Evolutionary conservation across 352 stramenopile genomes (phyloP).

Genomic region (Phytophthora boehmeriae): DNA sequence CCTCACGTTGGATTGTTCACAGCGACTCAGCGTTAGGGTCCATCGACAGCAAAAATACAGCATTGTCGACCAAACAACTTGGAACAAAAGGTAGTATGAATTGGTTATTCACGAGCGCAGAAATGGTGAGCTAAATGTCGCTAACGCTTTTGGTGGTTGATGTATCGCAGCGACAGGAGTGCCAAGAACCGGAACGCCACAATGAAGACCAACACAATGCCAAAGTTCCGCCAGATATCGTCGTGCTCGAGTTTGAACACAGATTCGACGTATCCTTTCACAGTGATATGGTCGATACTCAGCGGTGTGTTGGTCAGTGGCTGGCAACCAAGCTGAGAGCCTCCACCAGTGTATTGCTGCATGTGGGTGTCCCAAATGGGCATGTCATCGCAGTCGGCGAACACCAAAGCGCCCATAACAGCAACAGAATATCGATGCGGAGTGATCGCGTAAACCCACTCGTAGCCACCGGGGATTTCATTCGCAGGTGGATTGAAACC

Average conservation of each 20-base stretch:
- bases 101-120: too few species aligned
- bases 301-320: constrained; percentile 23
- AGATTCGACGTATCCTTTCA: constrained; percentile 36
- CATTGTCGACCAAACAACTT: too few species aligned
- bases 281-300: constrained; percentile 17
- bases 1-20: background rate
- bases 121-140: too few species aligned
- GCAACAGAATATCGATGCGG: constrained; percentile 34
- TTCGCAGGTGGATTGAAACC: constrained; percentile 40
- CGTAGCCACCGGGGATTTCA: constrained; percentile 35
- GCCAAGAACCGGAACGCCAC: constrained; percentile 35
- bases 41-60: too few species aligned
- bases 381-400: too few species aligned
- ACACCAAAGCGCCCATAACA: too few species aligned
- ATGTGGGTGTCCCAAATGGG: too few species aligned
- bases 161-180: constrained; percentile 39
- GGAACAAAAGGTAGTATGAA: too few species aligned
- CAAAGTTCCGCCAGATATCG: constrained; percentile 23
- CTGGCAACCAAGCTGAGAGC: constrained; percentile 26
- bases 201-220: constrained; percentile 31
- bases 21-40: background rate
- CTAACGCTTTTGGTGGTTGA: constrained; percentile 37
- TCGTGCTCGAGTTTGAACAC: constrained; percentile 38
- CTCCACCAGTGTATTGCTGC: too few species aligned
- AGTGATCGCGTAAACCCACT: constrained; percentile 39